These are phyloP conservation scores for Fusarium palustre DNA, from an alignment of 2,329 filamentous ascomycete species.

Conservation along the genomic window DNA sequence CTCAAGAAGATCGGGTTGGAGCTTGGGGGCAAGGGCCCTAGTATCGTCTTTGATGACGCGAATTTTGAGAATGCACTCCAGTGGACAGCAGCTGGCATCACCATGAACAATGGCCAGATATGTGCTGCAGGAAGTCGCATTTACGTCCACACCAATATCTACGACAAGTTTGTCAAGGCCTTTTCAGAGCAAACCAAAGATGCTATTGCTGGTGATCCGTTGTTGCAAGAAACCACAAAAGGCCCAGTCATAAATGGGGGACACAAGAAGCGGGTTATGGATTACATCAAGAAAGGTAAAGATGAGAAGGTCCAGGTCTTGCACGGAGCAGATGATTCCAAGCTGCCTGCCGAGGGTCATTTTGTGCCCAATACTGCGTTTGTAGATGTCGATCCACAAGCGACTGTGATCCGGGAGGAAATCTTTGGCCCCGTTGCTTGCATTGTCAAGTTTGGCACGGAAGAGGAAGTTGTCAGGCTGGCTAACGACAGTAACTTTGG, in stretches of 20 bases:
- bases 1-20: slow-evolving; percentile 82
- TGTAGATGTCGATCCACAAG: slow-evolving; percentile 29
- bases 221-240: slow-evolving; percentile 49
- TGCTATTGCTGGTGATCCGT: slow-evolving; percentile 39
- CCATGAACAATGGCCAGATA: slow-evolving; percentile 68
- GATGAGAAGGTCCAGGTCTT: slow-evolving; percentile 28
- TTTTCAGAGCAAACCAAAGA: slow-evolving; percentile 13
- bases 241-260: slow-evolving; percentile 65
- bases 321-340: slow-evolving; percentile 14
- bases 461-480: slow-evolving; percentile 20
- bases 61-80: slow-evolving; percentile 73
- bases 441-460: slow-evolving; percentile 22
- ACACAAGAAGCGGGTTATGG: slow-evolving; percentile 68
- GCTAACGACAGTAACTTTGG: slow-evolving; percentile 30
- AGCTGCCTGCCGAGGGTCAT: slow-evolving; percentile 29
- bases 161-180: slow-evolving; percentile 53
- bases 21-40: slow-evolving; percentile 75
- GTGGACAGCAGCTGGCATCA: slow-evolving; percentile 53
- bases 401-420: slow-evolving; percentile 26
- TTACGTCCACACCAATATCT: slow-evolving; percentile 66
- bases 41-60: slow-evolving; percentile 70
- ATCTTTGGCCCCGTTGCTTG: slow-evolving; percentile 26
- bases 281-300: slow-evolving; percentile 49
- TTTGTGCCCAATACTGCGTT: slow-evolving; percentile 49
- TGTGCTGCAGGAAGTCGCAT: slow-evolving; percentile 70